Evolutionary conservation across 768 basidiomycete species (phyloP), one percentile per base, ranked within the genome.

Genomic region (Scleroderma bovista): DNA sequence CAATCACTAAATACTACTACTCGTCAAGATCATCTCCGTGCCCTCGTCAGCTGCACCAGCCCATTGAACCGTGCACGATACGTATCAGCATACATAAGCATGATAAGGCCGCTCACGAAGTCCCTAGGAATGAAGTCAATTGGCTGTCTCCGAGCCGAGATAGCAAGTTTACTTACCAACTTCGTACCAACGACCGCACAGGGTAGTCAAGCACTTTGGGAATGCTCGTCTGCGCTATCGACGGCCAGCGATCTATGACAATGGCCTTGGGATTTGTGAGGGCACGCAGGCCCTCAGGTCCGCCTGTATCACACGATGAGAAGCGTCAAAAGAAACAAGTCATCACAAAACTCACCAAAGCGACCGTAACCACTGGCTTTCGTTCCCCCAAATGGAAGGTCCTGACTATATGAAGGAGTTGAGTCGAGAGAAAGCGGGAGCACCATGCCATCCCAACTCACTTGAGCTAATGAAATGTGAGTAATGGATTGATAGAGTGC

Each of bases 301-400:
- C 96, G 56, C 87, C 92, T 91, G 54, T 26, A 17, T 33, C 39
- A 37, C 29, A 26, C 48, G 26, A 19, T 60, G 20, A 54, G 46
- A 48, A 39, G 43, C 48, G 42, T 40, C 26, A 44, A 22, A 36
- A 9, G 16, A 41, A 39, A 42, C 51, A 54, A 39, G 26, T 31
- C 19, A 34, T 32, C 12, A 24, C 19, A 22, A 32, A 1, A 63
- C 78, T 52, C 58, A 85, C 91, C 90, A 58, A 99, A 96, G 53
- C 96, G 81, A 6, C 93, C 95, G 62, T 95, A 94, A 36, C 95
- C 95, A 46, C 88, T 92, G 26, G 76, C 76, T 67, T 97, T 99
- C 40, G 80, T 79, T 34, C 96, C 96, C 24, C 96, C 96, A 54
- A 99, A 99, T 10, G 96, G 95, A 54, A 95, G 74, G 61, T 93